A percentile compares a stretch with the other conserved stretches of the same genome.
These are phyloP conservation scores for Fusarium nurragi DNA, from an alignment of 2,329 filamentous ascomycete genomes.

Conservation along the genomic window DNA sequence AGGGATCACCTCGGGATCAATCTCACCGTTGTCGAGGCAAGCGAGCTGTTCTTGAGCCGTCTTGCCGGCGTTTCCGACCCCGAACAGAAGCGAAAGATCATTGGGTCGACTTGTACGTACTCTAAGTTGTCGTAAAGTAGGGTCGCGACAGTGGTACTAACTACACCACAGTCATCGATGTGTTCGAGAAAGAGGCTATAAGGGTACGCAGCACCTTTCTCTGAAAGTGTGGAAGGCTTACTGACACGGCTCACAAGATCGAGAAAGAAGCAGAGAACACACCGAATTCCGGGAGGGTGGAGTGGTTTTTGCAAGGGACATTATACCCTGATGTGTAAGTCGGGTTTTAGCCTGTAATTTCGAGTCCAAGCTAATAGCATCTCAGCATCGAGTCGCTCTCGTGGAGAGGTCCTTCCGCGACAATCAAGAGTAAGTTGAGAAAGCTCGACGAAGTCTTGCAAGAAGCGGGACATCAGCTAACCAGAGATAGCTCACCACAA, in stretches of 20 bases:
- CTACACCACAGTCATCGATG: conserved; percentile 13
- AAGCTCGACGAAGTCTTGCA: too few species aligned
- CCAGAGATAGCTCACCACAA: conserved; percentile 25
- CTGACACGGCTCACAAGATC: conserved; percentile 56
- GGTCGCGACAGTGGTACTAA: background rate
- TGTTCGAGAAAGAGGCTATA: conserved; percentile 29
- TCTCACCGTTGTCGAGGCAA: conserved; percentile 84
- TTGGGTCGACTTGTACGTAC: conserved; percentile 68
- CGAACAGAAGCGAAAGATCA: conserved; percentile 91
- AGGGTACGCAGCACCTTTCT: conserved; percentile 3
- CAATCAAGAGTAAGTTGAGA: conserved; percentile 55
- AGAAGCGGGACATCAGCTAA: background rate
- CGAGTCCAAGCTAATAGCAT: background rate
- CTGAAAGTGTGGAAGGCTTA: background rate
- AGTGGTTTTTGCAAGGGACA: conserved; percentile 89
- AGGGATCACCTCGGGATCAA: conserved; percentile 86
- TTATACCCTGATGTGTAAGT: conserved; percentile 61
- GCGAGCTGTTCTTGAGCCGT: conserved; percentile 77
- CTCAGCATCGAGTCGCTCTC: conserved; percentile 45
- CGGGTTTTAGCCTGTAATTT: too few species aligned
- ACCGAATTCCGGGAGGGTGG: conserved; percentile 62
- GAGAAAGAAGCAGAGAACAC: conserved; percentile 75
- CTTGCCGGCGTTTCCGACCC: conserved; percentile 81
- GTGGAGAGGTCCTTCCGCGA: conserved; percentile 53
- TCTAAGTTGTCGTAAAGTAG: too few species aligned